These are phyloP conservation scores for Xerophyta viscosa DNA, from an alignment of 106 monocot species.

Conservation along the genomic window DNA sequence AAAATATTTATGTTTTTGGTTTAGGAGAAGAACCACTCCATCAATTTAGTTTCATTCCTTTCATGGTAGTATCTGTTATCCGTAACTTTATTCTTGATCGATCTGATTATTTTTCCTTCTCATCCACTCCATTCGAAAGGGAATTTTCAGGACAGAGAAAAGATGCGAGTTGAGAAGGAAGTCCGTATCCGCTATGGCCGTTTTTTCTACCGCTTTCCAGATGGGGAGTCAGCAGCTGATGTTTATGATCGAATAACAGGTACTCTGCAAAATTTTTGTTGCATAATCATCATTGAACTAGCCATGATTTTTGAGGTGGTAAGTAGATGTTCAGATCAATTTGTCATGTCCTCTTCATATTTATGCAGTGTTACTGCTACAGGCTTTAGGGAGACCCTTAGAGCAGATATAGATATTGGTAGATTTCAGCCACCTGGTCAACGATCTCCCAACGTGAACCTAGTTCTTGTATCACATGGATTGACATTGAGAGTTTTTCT, in stretches of 20 bases:
- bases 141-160: constrained; percentile 94
- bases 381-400: constrained; percentile 97
- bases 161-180: constrained; percentile 79
- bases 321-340: not conserved
- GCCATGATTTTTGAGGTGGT: too few relatives aligned
- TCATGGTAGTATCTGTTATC: not conserved
- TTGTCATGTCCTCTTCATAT: constrained; percentile 20
- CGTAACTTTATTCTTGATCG: too few relatives aligned
- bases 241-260: constrained; percentile 97
- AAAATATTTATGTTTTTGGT: too few relatives aligned
- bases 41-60: not conserved
- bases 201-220: constrained; percentile 89
- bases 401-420: constrained; percentile 92
- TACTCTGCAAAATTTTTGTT: too few relatives aligned
- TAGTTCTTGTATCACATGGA: constrained; percentile 89
- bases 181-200: constrained; percentile 79
- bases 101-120: not conserved
- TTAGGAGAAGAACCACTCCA: too few relatives aligned
- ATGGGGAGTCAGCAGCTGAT: constrained; percentile 99
- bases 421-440: constrained; percentile 86
- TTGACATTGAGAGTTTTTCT: constrained; percentile 82
- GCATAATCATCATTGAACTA: too few relatives aligned
- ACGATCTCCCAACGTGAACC: constrained; percentile 75
- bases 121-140: constrained; percentile 21
- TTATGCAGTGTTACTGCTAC: constrained; percentile 70